Conservation (phyloP, 805 yeast species). For the Vanderwaltozyma tropicalis region DNA sequence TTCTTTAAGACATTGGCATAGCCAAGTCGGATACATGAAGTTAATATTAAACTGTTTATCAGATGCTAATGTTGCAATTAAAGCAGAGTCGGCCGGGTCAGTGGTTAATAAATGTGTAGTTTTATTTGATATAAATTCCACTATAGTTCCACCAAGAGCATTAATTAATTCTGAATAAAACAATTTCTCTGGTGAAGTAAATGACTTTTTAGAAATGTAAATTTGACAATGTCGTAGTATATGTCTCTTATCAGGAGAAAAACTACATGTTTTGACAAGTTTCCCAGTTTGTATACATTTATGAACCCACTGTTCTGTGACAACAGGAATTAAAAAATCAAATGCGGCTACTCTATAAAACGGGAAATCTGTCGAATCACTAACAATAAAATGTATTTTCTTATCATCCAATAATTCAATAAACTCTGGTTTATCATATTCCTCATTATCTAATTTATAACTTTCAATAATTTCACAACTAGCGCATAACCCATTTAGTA, state of each 20-base stretch:
- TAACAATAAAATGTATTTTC: slow-evolving; percentile 16
- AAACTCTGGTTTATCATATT: not conserved
- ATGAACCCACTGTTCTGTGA: slow-evolving; percentile 19
- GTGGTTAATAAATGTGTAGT: slow-evolving; percentile 72
- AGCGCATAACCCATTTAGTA: not conserved
- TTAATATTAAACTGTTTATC: slow-evolving; percentile 22
- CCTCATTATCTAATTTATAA: not conserved
- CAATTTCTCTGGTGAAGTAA: slow-evolving; percentile 55
- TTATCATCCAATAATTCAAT: not conserved
- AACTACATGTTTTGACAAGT: slow-evolving; percentile 26
- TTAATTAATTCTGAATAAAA: slow-evolving; percentile 47
- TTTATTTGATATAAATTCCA: slow-evolving; percentile 48
- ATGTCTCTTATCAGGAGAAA: slow-evolving; percentile 60
- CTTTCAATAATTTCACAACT: not conserved
- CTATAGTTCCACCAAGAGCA: slow-evolving; percentile 68
- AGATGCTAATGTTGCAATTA: slow-evolving; percentile 39
- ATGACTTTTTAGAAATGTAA: slow-evolving; percentile 47
- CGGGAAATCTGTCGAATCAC: slow-evolving; percentile 13
- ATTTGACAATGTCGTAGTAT: slow-evolving; percentile 54
- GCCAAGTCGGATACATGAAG: slow-evolving; percentile 2
- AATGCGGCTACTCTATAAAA: slow-evolving; percentile 22
- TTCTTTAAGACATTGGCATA: slow-evolving; percentile 1
- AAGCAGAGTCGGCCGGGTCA: slow-evolving; percentile 47
- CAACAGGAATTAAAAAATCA: slow-evolving; percentile 26
- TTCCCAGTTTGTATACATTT: slow-evolving; percentile 16